phyloP scores from a whole-genome alignment of 2,329 filamentous ascomycete genomes.

The Cercospora sesami region DNA sequence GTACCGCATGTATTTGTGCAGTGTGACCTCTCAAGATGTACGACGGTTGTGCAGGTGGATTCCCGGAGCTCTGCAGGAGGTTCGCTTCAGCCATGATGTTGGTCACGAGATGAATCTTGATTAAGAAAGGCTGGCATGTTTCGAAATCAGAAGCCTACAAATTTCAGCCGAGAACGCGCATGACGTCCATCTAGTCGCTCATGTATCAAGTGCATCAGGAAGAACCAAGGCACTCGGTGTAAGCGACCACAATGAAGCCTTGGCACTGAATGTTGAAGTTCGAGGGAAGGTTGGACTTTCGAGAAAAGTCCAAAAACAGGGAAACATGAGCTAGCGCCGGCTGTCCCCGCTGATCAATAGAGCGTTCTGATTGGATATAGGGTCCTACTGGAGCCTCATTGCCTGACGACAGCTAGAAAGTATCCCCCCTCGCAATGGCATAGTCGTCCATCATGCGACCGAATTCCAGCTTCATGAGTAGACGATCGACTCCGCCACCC shows the following conservation, averaged over 20 bases:
- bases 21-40: conserved; percentile 85
- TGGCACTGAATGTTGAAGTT: not conserved
- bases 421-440: conserved; percentile 5
- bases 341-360: not conserved
- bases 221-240: not conserved
- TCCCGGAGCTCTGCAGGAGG: conserved; percentile 24
- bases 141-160: not conserved
- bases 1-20: conserved; percentile 73
- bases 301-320: not conserved
- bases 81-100: conserved; percentile 18
- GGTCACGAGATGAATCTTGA: not conserved
- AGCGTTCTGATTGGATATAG: not conserved
- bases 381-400: not conserved
- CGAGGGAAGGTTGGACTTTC: not conserved
- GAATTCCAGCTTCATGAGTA: conserved; percentile 88
- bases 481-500: conserved; percentile 71
- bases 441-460: conserved; percentile 32
- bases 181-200: not conserved
- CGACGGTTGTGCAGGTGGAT: conserved; percentile 56
- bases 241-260: not conserved
- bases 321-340: not conserved
- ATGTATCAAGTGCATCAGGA: not conserved
- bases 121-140: not conserved
- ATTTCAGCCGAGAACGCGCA: not conserved
- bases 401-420: not conserved